Evolutionary conservation across 805 yeast genomes (phyloP).

Genomic region (Lipomyces spencermartinsiae): DNA sequence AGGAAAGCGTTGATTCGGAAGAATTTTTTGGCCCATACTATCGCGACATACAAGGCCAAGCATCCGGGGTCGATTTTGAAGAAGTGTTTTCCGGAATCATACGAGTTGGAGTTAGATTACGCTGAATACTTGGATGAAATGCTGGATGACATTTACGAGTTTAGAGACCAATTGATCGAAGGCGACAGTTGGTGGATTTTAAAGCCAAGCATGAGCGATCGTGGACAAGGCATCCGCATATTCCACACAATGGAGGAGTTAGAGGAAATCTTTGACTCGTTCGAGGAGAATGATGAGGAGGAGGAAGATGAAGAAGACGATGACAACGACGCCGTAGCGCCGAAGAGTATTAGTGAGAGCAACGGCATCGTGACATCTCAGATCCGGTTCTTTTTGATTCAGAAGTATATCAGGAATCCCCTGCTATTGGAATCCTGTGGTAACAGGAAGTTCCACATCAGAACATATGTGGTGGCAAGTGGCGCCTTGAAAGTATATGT

Average conservation of each 20-base stretch:
- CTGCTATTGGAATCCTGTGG: slow-evolving; percentile 65
- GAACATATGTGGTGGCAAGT: slow-evolving; percentile 78
- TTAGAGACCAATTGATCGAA: slow-evolving; percentile 76
- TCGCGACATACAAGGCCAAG: slow-evolving; percentile 75
- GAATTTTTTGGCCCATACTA: slow-evolving; percentile 84
- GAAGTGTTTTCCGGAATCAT: slow-evolving; percentile 73
- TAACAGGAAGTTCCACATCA: slow-evolving; percentile 82
- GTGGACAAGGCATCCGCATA: slow-evolving; percentile 92
- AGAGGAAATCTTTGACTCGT: slow-evolving; percentile 81
- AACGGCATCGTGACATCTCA: slow-evolving; percentile 84
- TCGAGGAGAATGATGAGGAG: slow-evolving; percentile 74
- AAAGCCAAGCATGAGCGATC: slow-evolving; percentile 96
- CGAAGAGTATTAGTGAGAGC: slow-evolving; percentile 57
- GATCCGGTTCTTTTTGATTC: slow-evolving; percentile 88
- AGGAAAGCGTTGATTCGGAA: slow-evolving; percentile 90
- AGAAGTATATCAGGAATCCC: slow-evolving; percentile 76
- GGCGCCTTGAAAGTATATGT: slow-evolving; percentile 83
- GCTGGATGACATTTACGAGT: slow-evolving; percentile 88
- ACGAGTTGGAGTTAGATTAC: slow-evolving; percentile 84
- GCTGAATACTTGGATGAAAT: slow-evolving; percentile 96
- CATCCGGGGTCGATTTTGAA: slow-evolving; percentile 69
- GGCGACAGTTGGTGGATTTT: slow-evolving; percentile 70
- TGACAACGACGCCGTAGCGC: slow-evolving; percentile 45
- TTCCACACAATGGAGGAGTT: slow-evolving; percentile 80
- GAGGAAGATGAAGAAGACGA: slow-evolving; percentile 62